These are phyloP conservation scores for Glomus cerebriforme DNA, from an alignment of 192 early-diverging fungal genomes.

Conservation along the genomic window DNA sequence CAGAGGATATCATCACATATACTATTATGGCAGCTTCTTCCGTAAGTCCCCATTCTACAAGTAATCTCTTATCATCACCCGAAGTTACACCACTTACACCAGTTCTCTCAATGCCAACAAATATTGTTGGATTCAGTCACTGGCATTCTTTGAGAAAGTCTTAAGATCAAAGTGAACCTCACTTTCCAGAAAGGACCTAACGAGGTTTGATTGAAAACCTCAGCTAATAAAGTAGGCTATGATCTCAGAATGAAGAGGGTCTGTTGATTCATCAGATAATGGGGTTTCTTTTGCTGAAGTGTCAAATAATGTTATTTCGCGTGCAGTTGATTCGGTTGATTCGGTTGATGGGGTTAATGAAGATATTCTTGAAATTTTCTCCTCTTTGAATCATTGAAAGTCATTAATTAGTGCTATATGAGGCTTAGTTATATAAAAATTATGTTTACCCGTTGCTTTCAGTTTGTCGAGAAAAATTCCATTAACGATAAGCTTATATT, in stretches of 20 bases:
- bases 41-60: constrained; percentile 14
- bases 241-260: background rate
- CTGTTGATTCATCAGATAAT: too few species aligned
- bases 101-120: background rate
- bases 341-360: too few species aligned
- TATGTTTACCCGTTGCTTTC: too few species aligned
- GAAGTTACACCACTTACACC: background rate
- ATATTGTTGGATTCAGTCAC: background rate
- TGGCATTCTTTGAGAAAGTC: background rate
- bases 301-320: too few species aligned
- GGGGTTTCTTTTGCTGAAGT: too few species aligned
- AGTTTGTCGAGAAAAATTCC: too few species aligned
- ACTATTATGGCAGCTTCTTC: background rate
- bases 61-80: constrained; percentile 4
- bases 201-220: background rate
- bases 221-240: background rate
- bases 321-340: too few species aligned
- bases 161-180: background rate
- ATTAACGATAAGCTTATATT: too few species aligned
- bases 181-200: background rate
- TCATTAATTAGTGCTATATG: too few species aligned
- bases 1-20: background rate
- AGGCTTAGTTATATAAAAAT: too few species aligned
- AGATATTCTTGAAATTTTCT: too few species aligned
- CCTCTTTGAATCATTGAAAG: too few species aligned